These are phyloP conservation scores for Cucurbita moschata DNA, from an alignment of 306 rosid species.

Conservation along the genomic window DNA sequence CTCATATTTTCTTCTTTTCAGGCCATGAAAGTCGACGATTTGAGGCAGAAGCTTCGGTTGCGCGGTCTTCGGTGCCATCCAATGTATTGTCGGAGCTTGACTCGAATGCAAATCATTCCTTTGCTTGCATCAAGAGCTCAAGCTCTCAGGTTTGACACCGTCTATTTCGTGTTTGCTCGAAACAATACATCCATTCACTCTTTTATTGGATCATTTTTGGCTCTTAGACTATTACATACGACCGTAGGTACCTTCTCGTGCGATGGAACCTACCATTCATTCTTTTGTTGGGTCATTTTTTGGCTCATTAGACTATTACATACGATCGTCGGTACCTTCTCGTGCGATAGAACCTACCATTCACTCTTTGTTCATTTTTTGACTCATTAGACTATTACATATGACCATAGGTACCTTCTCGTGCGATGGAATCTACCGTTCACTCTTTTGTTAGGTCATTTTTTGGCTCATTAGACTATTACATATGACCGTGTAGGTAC, in stretches of 20 bases:
- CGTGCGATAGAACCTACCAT: background rate
- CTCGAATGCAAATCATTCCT: constrained; percentile 50
- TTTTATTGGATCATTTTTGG: too few relatives aligned
- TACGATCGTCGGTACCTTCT: constrained; percentile 46
- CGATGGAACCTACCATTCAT: background rate
- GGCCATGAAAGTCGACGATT: constrained; percentile 49
- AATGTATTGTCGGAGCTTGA: constrained; percentile 46
- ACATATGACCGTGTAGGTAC: constrained; percentile 29
- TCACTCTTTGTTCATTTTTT: too few relatives aligned
- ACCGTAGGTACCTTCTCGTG: too few relatives aligned
- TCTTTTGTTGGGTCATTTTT: background rate
- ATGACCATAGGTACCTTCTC: too few relatives aligned
- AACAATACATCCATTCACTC: too few relatives aligned
- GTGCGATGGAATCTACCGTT: background rate
- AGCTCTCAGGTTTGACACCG: constrained; percentile 41
- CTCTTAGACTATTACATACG: too few relatives aligned
- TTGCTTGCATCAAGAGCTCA: constrained; percentile 64
- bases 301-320: background rate
- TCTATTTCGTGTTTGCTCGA: background rate
- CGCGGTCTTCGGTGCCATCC: constrained; percentile 67
- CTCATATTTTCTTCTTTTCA: constrained; percentile 5
- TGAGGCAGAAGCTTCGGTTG: constrained; percentile 65
- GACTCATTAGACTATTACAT: too few relatives aligned
- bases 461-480: background rate
- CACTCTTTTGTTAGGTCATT: background rate